Evolutionary conservation across 2,329 filamentous ascomycete species (phyloP).

Genomic region (Verticillium isaacii): DNA sequence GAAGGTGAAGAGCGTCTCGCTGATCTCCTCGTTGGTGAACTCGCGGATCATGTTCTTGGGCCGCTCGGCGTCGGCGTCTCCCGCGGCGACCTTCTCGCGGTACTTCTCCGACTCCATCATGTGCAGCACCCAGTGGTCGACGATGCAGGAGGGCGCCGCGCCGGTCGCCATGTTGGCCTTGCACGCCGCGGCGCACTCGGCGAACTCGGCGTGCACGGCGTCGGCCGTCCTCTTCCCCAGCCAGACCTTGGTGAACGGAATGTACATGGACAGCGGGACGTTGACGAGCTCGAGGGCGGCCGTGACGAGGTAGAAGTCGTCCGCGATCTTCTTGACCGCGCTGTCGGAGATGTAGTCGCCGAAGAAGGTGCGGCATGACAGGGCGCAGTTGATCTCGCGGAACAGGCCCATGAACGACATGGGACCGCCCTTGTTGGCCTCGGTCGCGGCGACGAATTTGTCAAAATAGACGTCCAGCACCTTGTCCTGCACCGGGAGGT

Average conservation of each 20-base stretch:
- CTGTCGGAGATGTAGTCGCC: slow-evolving; percentile 73
- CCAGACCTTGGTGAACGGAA: slow-evolving; percentile 74
- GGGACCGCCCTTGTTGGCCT: slow-evolving; percentile 46
- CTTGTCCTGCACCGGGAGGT: slow-evolving; percentile 69
- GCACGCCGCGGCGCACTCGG: slow-evolving; percentile 65
- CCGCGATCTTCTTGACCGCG: slow-evolving; percentile 67
- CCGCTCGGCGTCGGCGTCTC: slow-evolving; percentile 35
- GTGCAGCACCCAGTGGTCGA: slow-evolving; percentile 71
- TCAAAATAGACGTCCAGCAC: slow-evolving; percentile 68
- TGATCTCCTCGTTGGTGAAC: slow-evolving; percentile 44
- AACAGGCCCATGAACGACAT: slow-evolving; percentile 67
- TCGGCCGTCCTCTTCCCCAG: slow-evolving; percentile 71
- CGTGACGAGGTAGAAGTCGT: slow-evolving; percentile 76
- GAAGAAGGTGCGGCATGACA: slow-evolving; percentile 76
- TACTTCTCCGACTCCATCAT: slow-evolving; percentile 71
- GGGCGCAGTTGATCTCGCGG: slow-evolving; percentile 72
- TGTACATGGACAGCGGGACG: slow-evolving; percentile 62
- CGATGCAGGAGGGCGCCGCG: slow-evolving; percentile 64
- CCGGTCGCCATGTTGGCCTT: slow-evolving; percentile 66
- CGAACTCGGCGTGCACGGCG: slow-evolving; percentile 65
- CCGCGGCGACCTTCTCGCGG: slow-evolving; percentile 57
- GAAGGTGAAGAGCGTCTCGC: slow-evolving; percentile 47
- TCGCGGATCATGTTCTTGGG: slow-evolving; percentile 43
- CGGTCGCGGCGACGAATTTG: slow-evolving; percentile 59
- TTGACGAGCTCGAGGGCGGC: slow-evolving; percentile 77